These are phyloP conservation scores for Barnettozyma californica DNA, from an alignment of 805 yeast genomes.

Conservation along the genomic window DNA sequence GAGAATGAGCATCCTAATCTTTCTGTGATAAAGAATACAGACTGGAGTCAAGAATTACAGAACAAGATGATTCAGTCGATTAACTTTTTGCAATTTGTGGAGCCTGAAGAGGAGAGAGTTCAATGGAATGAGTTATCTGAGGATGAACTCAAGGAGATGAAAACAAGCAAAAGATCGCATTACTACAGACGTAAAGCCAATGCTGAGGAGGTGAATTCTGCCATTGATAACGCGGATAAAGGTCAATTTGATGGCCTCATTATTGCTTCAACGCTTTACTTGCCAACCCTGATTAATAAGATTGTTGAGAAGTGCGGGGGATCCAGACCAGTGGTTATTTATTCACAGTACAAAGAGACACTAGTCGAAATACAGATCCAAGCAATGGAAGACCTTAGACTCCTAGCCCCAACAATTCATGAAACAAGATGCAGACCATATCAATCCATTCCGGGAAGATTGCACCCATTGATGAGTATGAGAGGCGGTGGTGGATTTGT, in stretches of 20 bases:
- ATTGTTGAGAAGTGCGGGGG: constrained; percentile 70
- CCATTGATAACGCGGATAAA: constrained; percentile 43
- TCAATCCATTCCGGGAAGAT: constrained; percentile 89
- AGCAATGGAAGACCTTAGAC: constrained; percentile 60
- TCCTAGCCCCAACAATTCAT: constrained; percentile 75
- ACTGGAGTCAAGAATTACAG: constrained; percentile 49
- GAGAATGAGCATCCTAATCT: constrained; percentile 92
- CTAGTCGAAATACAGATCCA: constrained; percentile 68
- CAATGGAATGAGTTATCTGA: constrained; percentile 42
- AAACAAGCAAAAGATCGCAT: constrained; percentile 56
- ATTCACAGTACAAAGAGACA: constrained; percentile 75
- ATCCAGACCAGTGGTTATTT: constrained; percentile 80
- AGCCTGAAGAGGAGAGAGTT: constrained; percentile 58
- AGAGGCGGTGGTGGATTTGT: constrained; percentile 90
- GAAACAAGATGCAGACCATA: constrained; percentile 82
- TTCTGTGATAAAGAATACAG: constrained; percentile 62
- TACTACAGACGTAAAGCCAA: constrained; percentile 62
- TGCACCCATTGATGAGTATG: constrained; percentile 94
- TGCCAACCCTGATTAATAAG: constrained; percentile 56
- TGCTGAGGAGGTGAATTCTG: constrained; percentile 39
- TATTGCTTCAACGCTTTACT: constrained; percentile 65
- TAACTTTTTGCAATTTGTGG: constrained; percentile 73
- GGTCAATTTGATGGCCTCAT: constrained; percentile 72
- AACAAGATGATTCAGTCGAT: constrained; percentile 59
- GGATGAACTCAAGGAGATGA: constrained; percentile 50